These are phyloP conservation scores for Monilinia laxa DNA, from an alignment of 2,329 filamentous ascomycete genomes.

Conservation along the genomic window DNA sequence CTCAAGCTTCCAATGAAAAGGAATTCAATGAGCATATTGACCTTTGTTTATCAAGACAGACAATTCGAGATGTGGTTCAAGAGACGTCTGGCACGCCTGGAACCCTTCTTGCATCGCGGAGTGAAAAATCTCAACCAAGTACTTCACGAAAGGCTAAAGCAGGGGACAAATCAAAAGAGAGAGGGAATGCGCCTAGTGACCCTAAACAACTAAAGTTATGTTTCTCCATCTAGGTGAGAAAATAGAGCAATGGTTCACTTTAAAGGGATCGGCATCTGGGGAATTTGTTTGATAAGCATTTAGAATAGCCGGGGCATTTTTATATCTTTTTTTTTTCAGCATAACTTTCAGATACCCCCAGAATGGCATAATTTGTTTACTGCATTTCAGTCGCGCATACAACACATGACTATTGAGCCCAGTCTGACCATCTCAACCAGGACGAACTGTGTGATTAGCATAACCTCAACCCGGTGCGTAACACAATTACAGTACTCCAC, in stretches of 20 bases:
- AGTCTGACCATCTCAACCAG: neutral
- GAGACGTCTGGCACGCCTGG: constrained; percentile 37
- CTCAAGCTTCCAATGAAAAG: constrained; percentile 72
- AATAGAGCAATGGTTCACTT: neutral
- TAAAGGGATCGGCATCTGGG: constrained; percentile 1
- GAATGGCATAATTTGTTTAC: neutral
- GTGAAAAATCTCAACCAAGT: neutral
- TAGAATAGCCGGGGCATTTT: neutral
- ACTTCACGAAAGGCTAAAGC: neutral
- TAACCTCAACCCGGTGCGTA: neutral
- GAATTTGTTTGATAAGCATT: neutral
- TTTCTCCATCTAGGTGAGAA: neutral
- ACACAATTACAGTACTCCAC: too few relatives aligned
- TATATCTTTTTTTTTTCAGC: neutral
- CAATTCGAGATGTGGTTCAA: constrained; percentile 80
- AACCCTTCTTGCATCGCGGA: neutral
- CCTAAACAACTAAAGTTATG: constrained; percentile 23
- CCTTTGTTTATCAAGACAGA: constrained; percentile 79
- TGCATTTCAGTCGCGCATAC: neutral
- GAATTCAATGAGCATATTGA: constrained; percentile 92
- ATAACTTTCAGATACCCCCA: constrained; percentile 8
- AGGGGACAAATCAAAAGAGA: constrained; percentile 18
- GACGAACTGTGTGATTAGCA: neutral
- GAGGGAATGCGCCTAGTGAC: constrained; percentile 11
- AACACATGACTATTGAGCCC: neutral